phyloP scores from a whole-genome alignment of 73 alveolate species.

The Durusdinium trenchii region DNA sequence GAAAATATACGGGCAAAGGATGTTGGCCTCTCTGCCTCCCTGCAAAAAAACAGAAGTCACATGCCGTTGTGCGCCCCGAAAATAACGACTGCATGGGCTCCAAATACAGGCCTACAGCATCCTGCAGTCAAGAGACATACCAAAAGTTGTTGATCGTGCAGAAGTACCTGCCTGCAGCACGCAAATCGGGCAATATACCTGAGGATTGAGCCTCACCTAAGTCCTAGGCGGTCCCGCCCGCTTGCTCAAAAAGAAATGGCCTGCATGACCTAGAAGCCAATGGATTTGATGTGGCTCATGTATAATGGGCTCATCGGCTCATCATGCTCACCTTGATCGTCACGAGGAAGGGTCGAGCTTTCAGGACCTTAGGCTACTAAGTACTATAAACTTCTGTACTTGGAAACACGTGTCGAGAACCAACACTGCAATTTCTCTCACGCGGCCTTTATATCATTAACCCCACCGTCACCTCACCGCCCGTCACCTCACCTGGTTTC shows the following conservation, averaged over 20 bases:
- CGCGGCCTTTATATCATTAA: neutral
- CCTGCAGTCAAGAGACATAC: neutral
- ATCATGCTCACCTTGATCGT: neutral
- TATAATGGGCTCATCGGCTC: neutral
- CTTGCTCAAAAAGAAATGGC: no score
- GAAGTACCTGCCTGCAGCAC: constrained; percentile 12
- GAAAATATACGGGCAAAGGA: no score
- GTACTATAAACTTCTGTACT: neutral
- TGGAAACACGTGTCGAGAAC: neutral
- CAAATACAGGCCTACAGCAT: neutral
- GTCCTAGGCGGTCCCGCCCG: no score
- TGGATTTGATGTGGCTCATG: no score
- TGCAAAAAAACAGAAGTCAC: no score
- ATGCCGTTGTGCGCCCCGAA: no score
- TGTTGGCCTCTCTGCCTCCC: no score
- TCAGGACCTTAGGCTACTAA: neutral
- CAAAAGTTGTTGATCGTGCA: constrained; percentile 14
- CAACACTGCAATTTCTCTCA: neutral
- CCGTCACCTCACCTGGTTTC: neutral
- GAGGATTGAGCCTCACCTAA: no score
- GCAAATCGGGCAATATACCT: no score
- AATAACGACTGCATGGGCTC: no score
- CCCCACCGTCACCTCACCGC: neutral
- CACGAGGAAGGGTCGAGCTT: neutral
- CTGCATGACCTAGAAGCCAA: no score